Evolutionary conservation across 1,139 yeast species (phyloP).

Genomic region (Diutina rugosa): DNA sequence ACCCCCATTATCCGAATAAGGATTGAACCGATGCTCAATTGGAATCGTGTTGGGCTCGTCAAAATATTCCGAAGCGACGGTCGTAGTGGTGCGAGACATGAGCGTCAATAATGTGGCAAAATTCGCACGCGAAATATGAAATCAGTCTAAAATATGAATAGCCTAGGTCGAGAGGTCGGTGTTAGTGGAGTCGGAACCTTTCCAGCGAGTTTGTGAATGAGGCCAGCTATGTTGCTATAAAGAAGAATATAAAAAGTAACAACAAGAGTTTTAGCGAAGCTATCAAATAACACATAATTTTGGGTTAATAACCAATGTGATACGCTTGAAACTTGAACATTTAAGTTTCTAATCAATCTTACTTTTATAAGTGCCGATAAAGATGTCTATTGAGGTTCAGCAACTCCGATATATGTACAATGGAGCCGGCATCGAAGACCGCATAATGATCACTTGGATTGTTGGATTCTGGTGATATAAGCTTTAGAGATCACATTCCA

Average conservation of each 20-base stretch:
- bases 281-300: no score
- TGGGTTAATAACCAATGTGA: no score
- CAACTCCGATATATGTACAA: background rate
- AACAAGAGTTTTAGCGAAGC: no score
- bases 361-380: no score
- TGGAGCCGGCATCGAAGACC: background rate
- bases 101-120: background rate
- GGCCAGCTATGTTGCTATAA: no score
- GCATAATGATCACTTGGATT: slow-evolving; percentile 5
- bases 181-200: no score
- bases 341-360: no score
- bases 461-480: slow-evolving; percentile 62
- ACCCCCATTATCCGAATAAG: slow-evolving; percentile 95
- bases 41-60: slow-evolving; percentile 44
- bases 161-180: no score
- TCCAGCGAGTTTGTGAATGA: no score
- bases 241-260: no score
- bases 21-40: slow-evolving; percentile 89
- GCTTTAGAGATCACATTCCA: slow-evolving; percentile 78
- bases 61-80: slow-evolving; percentile 52
- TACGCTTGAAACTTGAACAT: no score
- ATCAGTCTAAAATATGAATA: background rate
- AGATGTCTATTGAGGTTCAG: background rate
- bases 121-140: background rate
- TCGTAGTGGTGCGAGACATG: slow-evolving; percentile 7